These are phyloP conservation scores for Trichoderma sp. DNA, from an alignment of 2,329 filamentous ascomycete species.

Conservation along the genomic window DNA sequence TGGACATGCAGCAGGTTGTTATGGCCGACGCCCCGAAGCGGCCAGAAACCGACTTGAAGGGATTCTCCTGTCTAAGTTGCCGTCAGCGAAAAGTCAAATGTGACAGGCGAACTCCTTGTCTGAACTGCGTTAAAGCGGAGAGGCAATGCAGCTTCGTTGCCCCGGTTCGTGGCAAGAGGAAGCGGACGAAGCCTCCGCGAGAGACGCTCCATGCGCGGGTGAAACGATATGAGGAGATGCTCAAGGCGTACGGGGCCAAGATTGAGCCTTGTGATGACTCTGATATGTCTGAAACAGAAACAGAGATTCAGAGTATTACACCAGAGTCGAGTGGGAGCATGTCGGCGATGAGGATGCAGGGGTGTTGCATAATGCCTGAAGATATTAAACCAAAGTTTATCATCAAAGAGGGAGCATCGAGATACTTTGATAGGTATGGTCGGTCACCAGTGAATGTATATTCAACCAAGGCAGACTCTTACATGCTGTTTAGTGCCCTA, in stretches of 20 bases:
- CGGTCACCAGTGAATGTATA: neutral
- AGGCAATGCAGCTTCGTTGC: neutral
- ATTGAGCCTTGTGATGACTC: conserved; percentile 1
- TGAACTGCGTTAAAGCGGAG: neutral
- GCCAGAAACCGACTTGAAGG: neutral
- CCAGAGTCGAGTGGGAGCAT: neutral
- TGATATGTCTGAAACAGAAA: neutral
- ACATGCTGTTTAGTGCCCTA: neutral
- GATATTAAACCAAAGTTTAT: neutral
- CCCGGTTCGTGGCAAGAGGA: neutral
- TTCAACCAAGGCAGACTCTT: neutral
- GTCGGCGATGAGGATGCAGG: neutral
- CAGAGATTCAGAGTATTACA: neutral
- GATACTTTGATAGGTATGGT: conserved; percentile 12
- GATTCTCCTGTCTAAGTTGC: conserved; percentile 8
- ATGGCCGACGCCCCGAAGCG: neutral
- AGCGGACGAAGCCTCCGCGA: neutral
- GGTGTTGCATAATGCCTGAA: neutral
- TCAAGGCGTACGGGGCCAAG: neutral
- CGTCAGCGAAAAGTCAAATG: conserved; percentile 8
- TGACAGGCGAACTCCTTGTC: neutral
- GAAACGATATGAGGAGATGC: conserved; percentile 7
- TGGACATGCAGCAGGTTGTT: neutral
- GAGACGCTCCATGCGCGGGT: conserved; percentile 8
- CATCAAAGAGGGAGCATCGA: neutral